These are phyloP conservation scores for Chlamydomonas reinhardtii DNA, from an alignment of 163 green algal genomes.

Conservation along the genomic window DNA sequence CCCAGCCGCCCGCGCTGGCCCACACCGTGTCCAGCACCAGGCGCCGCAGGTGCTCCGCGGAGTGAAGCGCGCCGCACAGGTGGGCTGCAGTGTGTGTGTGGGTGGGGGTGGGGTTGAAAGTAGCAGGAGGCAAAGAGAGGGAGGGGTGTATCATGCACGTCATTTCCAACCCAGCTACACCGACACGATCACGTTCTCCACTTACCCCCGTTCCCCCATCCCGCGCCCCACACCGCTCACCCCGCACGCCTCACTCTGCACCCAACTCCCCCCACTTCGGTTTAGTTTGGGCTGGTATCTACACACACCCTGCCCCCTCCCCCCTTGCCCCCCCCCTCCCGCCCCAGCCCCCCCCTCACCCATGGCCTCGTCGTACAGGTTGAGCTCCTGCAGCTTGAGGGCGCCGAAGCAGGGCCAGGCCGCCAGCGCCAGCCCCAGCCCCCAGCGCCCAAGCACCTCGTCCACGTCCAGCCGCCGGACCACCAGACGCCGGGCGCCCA, in stretches of 20 bases:
- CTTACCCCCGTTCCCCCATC: no score
- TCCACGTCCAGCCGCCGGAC: slow-evolving; percentile 41
- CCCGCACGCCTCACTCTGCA: no score
- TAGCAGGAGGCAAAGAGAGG: no score
- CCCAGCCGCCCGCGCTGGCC: slow-evolving; percentile 30
- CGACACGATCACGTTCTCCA: no score
- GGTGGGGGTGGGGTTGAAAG: no score
- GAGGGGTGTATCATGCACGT: no score
- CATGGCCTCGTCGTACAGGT: slow-evolving; percentile 57
- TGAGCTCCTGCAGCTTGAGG: slow-evolving; percentile 46
- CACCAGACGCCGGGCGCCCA: not conserved
- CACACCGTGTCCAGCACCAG: slow-evolving; percentile 41
- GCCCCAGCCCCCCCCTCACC: not conserved
- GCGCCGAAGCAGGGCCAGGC: slow-evolving; percentile 34
- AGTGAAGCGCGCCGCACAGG: slow-evolving; percentile 30
- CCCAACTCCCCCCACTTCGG: no score
- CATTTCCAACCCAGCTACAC: no score
- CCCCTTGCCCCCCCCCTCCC: no score
- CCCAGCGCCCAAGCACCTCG: slow-evolving; percentile 26
- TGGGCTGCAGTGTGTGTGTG: slow-evolving; percentile 1
- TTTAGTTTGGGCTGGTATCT: no score
- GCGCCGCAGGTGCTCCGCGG: not conserved
- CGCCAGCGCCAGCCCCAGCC: slow-evolving; percentile 43
- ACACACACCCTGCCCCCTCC: no score
- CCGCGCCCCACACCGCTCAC: no score